Percentiles rank a stretch among this genome's conserved stretches.
phyloP scores from a whole-genome alignment of 495 filamentous ascomycete species.

The Penicillium cosmopolitanum region DNA sequence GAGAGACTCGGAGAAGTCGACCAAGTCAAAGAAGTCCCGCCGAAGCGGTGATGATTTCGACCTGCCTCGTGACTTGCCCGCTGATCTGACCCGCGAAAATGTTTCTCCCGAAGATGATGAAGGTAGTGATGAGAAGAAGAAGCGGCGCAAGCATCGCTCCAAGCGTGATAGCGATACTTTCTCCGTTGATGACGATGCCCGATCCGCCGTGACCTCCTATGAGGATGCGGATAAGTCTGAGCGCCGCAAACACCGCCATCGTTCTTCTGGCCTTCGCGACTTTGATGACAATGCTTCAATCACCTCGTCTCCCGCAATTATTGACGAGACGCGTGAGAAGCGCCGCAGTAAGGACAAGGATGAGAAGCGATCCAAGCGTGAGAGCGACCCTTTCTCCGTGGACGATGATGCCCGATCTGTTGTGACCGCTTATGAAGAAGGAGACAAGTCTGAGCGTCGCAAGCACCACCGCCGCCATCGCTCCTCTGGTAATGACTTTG shows the following conservation, averaged over 20 bases:
- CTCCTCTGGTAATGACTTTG: slow-evolving; percentile 32
- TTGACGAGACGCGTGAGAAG: slow-evolving; percentile 36
- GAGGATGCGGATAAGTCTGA: slow-evolving; percentile 28
- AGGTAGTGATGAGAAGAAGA: slow-evolving; percentile 22
- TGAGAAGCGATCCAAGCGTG: background rate
- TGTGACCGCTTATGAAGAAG: slow-evolving; percentile 21
- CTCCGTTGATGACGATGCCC: slow-evolving; percentile 19
- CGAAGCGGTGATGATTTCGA: slow-evolving; percentile 32
- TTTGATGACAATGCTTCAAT: slow-evolving; percentile 37
- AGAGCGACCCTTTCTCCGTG: background rate
- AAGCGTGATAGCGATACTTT: slow-evolving; percentile 33
- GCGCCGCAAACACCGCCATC: slow-evolving; percentile 29
- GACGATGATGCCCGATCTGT: slow-evolving; percentile 17
- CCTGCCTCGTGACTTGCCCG: slow-evolving; percentile 6
- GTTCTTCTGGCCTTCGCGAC: slow-evolving; percentile 31
- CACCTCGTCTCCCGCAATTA: slow-evolving; percentile 38
- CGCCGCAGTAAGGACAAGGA: slow-evolving; percentile 32
- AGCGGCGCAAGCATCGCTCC: slow-evolving; percentile 34
- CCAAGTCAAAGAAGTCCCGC: slow-evolving; percentile 27
- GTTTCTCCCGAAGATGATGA: slow-evolving; percentile 11
- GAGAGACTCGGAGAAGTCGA: slow-evolving; percentile 21
- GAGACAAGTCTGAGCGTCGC: slow-evolving; percentile 23
- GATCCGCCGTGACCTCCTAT: slow-evolving; percentile 13
- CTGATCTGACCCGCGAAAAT: background rate
- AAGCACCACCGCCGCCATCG: slow-evolving; percentile 29